Conservation (phyloP, 2,329 filamentous ascomycete genomes). For the Fusarium sp. region DNA sequence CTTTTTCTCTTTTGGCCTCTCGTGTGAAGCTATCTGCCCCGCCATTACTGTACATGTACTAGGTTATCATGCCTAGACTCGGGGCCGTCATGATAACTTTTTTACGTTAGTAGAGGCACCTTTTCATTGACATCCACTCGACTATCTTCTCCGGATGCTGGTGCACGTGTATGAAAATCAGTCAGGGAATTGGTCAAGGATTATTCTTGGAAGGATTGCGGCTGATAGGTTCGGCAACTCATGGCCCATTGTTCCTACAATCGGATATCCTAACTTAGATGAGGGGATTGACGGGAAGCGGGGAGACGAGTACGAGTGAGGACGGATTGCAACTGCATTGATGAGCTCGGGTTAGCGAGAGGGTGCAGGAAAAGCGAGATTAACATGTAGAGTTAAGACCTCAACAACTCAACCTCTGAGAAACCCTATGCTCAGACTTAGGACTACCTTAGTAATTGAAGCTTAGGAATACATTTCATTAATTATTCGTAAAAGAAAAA, state of each 20-base stretch:
- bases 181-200: conserved; percentile 42
- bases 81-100: conserved; percentile 24
- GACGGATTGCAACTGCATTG: conserved; percentile 1
- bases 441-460: neutral
- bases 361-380: neutral
- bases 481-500: neutral
- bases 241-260: conserved; percentile 17
- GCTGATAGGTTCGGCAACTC: conserved; percentile 36
- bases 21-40: conserved; percentile 20
- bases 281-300: conserved; percentile 19
- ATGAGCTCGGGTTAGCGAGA: neutral
- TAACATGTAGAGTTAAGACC: neutral
- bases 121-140: neutral
- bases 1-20: neutral
- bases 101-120: neutral
- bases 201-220: conserved; percentile 14
- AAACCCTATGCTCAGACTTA: neutral
- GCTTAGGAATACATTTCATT: neutral
- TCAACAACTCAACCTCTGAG: neutral
- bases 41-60: conserved; percentile 23
- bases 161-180: conserved; percentile 43
- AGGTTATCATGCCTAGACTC: conserved; percentile 22
- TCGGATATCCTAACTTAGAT: conserved; percentile 18
- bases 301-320: conserved; percentile 31
- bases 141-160: conserved; percentile 25